Evolutionary conservation across 1,139 yeast species (phyloP), one percentile per base, ranked within the genome.

Genomic region (Yamadazyma trypodendri): DNA sequence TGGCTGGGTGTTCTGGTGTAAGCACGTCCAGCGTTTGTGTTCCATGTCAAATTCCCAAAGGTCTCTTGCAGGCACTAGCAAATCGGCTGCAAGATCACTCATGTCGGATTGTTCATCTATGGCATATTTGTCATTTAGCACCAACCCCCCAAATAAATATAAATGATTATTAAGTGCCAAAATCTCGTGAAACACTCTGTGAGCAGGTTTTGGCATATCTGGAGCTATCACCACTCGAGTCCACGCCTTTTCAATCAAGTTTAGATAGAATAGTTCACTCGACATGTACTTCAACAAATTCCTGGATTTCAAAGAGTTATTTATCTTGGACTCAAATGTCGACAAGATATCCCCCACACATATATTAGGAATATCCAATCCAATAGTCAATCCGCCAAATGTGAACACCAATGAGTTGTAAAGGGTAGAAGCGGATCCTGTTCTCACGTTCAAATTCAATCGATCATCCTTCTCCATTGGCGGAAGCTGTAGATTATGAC

Each of bases 341-440:
- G 44, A 34, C 40, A 48, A 32, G 41, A 63, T 47, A 34, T 64
- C 72, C 0, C 52, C 55, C 24, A 69, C 56, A 20, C 75, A 60
- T 13, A 65, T 53, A 6, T 63, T 55, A n/a, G 41, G 48, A 18
- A 82, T 53, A 32, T 75, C 77, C 18, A 81, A 51, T 1, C 83
- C 84, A 16, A 78, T 60, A 1, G 80, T 74, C n/a, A 80, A 57
- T 0, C 92, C 92, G n/a, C 89, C 90, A 51, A 70, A 77, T 0
- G 78, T 78, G 35, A 79, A 72, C 2, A 84, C 68, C 38, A 79
- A 63, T 12, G 89, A 81, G 47, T 79, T 74, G 36, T 72, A 68
- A 12, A 80, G 63, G 2, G 75, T 64, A 3, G 81, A 62, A 1
- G 87, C 78, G 2, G 86, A 75, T 10, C 92, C 92, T 1, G 87